Evolutionary conservation across 305 asterid species (phyloP), one percentile per base, ranked within the genome.

Genomic region (Andrographis paniculata): DNA sequence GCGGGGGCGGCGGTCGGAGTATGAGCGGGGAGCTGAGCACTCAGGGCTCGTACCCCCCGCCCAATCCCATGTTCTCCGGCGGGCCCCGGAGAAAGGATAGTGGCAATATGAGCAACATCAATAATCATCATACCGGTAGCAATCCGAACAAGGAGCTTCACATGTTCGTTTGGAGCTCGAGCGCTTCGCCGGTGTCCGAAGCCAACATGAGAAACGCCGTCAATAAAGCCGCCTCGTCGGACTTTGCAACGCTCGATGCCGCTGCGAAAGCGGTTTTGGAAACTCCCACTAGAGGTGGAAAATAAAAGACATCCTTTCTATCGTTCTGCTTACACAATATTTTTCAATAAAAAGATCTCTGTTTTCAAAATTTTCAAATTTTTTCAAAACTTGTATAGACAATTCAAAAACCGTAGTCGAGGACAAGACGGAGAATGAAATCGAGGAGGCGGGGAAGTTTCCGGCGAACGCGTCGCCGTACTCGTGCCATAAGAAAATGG

Each of bases 141-240:
- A 55, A 58, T 62, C 71, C 64, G 0, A 71, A 72, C 23, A 88
- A 88, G 68, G 95, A 88, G 56, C 85, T 88, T 20, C 94, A 88
- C 43, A 88, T 88, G 95, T 85, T 79, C 55, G 95, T 88, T 27
- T 88, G 97, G 97, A 88, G 97, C 42, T 88, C 95, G 35, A 85
- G 94, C 54, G 91, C 97, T 33, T 84, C 97, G 2, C 97, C 97
- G 3, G 92, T 78, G 4, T 85, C 97, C 0, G 95, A 85, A 40
- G 93, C 77, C 2, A 65, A 81, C 30, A 63, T 77, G 71, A 79
- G 74, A 22, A 65, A 77, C 10, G 83, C 80, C 1, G 70, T 79
- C 3, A 75, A 65, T 30, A 71, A 65, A 50, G 66, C 76, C 36
- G 79, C 72, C 17, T 72, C 86, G 0, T 50, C 64, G 16, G 84